Evolutionary conservation across 1,284 basidiomycete species (phyloP).

Genomic region (Anthracocystis walkeri): DNA sequence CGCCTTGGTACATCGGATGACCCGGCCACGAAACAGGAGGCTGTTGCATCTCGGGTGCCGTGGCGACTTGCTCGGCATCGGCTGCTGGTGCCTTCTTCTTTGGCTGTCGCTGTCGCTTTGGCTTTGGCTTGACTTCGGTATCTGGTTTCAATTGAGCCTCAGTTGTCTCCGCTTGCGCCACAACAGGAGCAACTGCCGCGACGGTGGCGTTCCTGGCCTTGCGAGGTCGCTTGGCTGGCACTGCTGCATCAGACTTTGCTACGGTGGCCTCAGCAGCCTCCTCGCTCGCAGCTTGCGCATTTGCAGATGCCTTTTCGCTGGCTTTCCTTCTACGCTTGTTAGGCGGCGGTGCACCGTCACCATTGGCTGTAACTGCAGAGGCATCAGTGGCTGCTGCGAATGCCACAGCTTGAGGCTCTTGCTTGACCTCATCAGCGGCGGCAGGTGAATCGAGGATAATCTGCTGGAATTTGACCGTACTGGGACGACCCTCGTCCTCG

Average conservation of each 20-base stretch:
- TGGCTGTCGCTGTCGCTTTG: conserved; percentile 26
- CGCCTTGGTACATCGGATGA: conserved; percentile 16
- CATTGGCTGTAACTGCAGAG: not conserved
- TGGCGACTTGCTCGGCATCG: not conserved
- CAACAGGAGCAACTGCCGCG: not conserved
- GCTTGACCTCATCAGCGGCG: conserved; percentile 18
- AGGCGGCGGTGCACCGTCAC: conserved; percentile 9
- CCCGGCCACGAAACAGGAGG: conserved; percentile 13
- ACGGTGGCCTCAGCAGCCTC: conserved; percentile 28
- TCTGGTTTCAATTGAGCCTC: not conserved
- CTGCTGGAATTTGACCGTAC: conserved; percentile 47
- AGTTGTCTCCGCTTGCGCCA: not conserved
- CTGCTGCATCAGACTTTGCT: conserved; percentile 8
- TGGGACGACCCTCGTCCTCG: conserved; percentile 48
- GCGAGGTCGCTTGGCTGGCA: conserved; percentile 18
- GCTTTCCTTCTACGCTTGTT: conserved; percentile 39
- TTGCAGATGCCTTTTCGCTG: conserved; percentile 33
- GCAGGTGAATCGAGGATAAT: conserved; percentile 33
- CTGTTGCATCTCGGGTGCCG: conserved; percentile 2
- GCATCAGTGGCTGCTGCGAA: not conserved
- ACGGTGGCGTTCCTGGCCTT: conserved; percentile 11
- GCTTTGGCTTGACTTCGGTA: conserved; percentile 16
- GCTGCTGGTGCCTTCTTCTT: conserved; percentile 29
- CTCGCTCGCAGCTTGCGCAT: conserved; percentile 26
- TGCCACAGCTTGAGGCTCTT: conserved; percentile 3